Base-by-base conservation (phyloP, 768 basidiomycete species). In the Hericium rajendrae region DNA sequence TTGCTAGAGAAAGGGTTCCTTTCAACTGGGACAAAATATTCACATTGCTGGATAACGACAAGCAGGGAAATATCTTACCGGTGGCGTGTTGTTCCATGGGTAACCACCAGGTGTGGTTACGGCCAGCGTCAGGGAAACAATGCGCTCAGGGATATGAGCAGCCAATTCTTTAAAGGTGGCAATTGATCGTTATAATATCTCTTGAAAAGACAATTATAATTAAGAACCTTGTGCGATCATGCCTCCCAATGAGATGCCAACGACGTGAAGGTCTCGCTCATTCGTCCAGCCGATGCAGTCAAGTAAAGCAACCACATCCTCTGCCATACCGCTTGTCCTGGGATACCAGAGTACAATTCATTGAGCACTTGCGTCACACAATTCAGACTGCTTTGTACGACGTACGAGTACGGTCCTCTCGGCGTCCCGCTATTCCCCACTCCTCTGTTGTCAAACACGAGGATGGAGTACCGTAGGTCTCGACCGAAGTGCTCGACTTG, bases 371-470 rank as follows among this genome's bases (percentile, higher is more conserved):
- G 53, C n/a, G 28, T 53, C 26, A 53, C 24, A 28, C 50, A 48
- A 54, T 43, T 13, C n/a, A n/a, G 49, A 40, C 40, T 32, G 32
- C 9, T 15, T 11, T 20, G 28, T 22, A 20, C n/a, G 11, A 53
- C 81, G 58, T 65, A 91, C 88, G 85, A 78, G 70, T 91, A 92
- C 1, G 88, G 88, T 1, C 89, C 91, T 48, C 74, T 69, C 0
- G 89, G 89, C 43, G 80, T 74, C 4, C 76, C 80, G 32, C 85
- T 88, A 67, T 88, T 79, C 6, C 91, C 91, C 6, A 88, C 88
- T 1, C 91, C 91, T 38, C 91, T 78, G 67, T 93, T 91, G 69
- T 92, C 91, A 65, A 92, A 91, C 4, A 89, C 86, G 2, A 92
- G 73, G 12, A 80, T 72, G 0, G 81, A 76, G 64, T 85, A 86